Evolutionary conservation across 106 monocot genomes (phyloP), one percentile per base, ranked within the genome.

Genomic region (Posidonia australis): DNA sequence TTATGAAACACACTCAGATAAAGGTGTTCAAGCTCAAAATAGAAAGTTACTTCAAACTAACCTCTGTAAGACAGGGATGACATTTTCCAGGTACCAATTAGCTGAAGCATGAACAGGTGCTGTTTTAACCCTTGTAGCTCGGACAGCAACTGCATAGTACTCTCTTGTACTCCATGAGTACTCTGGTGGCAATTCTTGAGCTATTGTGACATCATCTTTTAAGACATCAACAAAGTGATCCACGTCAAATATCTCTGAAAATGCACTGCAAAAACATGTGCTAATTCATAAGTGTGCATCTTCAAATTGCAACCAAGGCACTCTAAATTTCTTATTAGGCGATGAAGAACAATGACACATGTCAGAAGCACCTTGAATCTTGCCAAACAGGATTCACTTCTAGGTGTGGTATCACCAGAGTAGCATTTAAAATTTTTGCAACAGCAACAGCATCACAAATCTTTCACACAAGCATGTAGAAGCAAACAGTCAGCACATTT

Each of bases 91-190:
- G 64, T 94, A 94, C 93, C 93, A 94, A 32, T 74, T 67, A 19
- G 86, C 79, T 63, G 93, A 90, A 65, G 93, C 89, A 74, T 80
- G 93, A 69, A 77, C 66, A 57, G 93, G 89, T 69, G 93, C 93
- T 49, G 89, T 86, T 74, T 94, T 89, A 60, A 94, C 67, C 80
- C 93, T 86, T 58, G 89, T 94, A 51, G 72, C 86, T 66, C 93
- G 58, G 51, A 94, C 78, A 46, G 70, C 93, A 41, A 74, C 44
- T 30, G 77, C 86, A 78, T 94, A 94, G 53, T 94, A 94, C 51
- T 94, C 82, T 70, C 93, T 86, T 47, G 93, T 94, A 71, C 93
- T 94, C 93, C 93, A 94, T 25, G 86, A 86, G 43, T 74, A 90
- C 65, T 90, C 83, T 58, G 79, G 70, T 25, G 86, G 84, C 63